phyloP scores from a whole-genome alignment of 1,139 yeast species.

The Pichia norvegensis region DNA sequence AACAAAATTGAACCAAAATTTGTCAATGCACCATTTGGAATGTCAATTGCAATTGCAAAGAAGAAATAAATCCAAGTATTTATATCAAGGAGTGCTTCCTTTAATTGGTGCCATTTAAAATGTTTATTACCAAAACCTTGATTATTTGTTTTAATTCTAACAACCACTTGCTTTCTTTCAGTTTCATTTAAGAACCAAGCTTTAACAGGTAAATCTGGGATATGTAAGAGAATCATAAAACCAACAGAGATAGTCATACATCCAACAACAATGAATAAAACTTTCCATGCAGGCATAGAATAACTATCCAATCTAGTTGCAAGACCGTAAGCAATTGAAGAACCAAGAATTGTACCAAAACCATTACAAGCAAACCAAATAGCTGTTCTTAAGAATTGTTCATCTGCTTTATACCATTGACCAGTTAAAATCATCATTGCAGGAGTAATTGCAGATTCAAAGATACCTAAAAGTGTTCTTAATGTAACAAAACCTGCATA shows the following conservation, averaged over 20 bases:
- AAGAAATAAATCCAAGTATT: constrained; percentile 35
- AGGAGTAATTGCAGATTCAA: constrained; percentile 45
- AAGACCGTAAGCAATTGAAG: constrained; percentile 44
- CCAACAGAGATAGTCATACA: constrained; percentile 41
- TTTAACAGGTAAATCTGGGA: constrained; percentile 35
- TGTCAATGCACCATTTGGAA: constrained; percentile 36
- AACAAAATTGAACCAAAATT: constrained; percentile 29
- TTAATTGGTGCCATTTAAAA: constrained; percentile 36
- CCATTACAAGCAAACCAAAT: constrained; percentile 48
- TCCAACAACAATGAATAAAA: constrained; percentile 42
- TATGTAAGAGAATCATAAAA: constrained; percentile 32
- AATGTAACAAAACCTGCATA: constrained; percentile 34
- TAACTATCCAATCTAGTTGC: constrained; percentile 28
- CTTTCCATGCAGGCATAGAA: constrained; percentile 40
- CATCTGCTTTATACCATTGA: constrained; percentile 47
- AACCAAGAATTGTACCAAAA: constrained; percentile 39
- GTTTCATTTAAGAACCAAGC: constrained; percentile 36
- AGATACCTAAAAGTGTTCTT: constrained; percentile 41
- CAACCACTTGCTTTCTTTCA: constrained; percentile 33
- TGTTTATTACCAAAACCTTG: constrained; percentile 42
- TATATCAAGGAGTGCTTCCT: constrained; percentile 37
- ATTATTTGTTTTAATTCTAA: constrained; percentile 32
- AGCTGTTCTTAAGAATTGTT: constrained; percentile 40
- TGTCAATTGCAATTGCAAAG: constrained; percentile 28
- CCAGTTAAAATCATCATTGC: constrained; percentile 46